Percentiles rank a stretch among this genome's conserved stretches.
Conservation (phyloP, 164 flowering plant genomes). For the Stephania cephalantha region DNA sequence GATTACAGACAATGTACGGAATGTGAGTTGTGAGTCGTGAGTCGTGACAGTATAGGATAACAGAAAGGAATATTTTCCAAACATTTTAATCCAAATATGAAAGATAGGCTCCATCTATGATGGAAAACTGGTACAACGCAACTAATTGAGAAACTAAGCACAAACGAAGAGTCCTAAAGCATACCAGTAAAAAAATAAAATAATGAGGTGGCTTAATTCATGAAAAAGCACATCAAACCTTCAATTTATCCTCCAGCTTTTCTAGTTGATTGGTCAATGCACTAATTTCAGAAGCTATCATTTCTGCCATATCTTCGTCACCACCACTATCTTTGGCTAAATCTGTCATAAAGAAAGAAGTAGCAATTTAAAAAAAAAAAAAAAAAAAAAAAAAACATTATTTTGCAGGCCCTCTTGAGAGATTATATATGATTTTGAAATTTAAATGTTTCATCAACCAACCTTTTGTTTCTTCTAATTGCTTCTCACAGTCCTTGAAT, state of each 20-base stretch:
- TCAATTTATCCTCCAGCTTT: conserved; percentile 74
- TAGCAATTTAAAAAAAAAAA: not conserved
- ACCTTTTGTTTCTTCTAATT: conserved; percentile 87
- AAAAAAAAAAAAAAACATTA: too few relatives aligned
- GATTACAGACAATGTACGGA: not conserved
- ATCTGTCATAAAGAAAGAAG: conserved; percentile 34
- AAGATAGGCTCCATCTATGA: not conserved
- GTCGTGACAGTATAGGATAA: not conserved
- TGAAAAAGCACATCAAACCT: conserved; percentile 38
- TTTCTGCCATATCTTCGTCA: conserved; percentile 91
- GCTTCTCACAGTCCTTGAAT: conserved; percentile 86
- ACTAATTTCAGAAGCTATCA: conserved; percentile 71
- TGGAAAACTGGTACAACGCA: not conserved
- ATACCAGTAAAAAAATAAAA: not conserved
- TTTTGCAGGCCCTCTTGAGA: not conserved
- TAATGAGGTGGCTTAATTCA: not conserved
- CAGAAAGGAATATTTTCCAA: not conserved
- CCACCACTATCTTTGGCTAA: conserved; percentile 64
- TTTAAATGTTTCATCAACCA: not conserved
- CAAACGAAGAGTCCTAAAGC: not conserved
- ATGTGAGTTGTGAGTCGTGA: not conserved
- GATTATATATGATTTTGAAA: not conserved
- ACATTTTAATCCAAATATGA: not conserved
- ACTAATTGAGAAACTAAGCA: not conserved
- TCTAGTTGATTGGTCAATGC: conserved; percentile 51